A percentile compares a stretch with the other conserved stretches of the same genome.
These are phyloP conservation scores for Diaporthe destruens DNA, from an alignment of 2,329 filamentous ascomycete genomes.

Conservation along the genomic window DNA sequence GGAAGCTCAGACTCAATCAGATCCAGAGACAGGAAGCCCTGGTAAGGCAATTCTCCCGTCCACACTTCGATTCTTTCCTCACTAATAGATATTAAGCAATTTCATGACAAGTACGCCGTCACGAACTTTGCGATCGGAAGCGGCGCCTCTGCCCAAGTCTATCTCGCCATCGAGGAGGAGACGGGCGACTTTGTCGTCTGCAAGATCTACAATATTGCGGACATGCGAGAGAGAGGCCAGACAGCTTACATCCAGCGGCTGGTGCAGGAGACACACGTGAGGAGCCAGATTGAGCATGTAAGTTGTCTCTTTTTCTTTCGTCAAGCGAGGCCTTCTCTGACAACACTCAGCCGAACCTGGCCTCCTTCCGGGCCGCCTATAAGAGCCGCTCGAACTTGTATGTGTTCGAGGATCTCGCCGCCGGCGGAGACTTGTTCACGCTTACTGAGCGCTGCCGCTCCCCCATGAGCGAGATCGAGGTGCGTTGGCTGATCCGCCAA, in stretches of 20 bases:
- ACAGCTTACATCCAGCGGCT: conserved; percentile 53
- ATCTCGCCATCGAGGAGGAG: conserved; percentile 64
- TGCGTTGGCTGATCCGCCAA: conserved; percentile 61
- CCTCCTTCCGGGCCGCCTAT: conserved; percentile 65
- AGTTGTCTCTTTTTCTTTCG: conserved; percentile 43
- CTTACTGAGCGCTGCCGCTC: conserved; percentile 55
- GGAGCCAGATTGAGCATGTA: conserved; percentile 68
- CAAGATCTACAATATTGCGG: conserved; percentile 70
- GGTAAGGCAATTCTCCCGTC: conserved; percentile 45
- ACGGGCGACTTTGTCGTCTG: conserved; percentile 74
- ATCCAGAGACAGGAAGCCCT: conserved; percentile 52
- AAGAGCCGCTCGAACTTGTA: conserved; percentile 63
- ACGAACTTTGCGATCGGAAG: conserved; percentile 63
- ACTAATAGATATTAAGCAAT: conserved; percentile 52
- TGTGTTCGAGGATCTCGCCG: conserved; percentile 69
- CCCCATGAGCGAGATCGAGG: conserved; percentile 54
- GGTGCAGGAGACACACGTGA: conserved; percentile 63
- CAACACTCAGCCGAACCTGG: conserved; percentile 63
- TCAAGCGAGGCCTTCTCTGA: conserved; percentile 13
- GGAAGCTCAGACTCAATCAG: conserved; percentile 42
- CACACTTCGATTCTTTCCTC: background rate
- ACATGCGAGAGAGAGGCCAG: conserved; percentile 43
- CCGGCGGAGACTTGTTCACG: conserved; percentile 67
- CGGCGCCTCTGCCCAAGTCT: conserved; percentile 66
- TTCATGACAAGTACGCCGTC: conserved; percentile 62